These are phyloP conservation scores for Massariosphaeria phaeospora DNA, from an alignment of 495 filamentous ascomycete species.

Conservation along the genomic window DNA sequence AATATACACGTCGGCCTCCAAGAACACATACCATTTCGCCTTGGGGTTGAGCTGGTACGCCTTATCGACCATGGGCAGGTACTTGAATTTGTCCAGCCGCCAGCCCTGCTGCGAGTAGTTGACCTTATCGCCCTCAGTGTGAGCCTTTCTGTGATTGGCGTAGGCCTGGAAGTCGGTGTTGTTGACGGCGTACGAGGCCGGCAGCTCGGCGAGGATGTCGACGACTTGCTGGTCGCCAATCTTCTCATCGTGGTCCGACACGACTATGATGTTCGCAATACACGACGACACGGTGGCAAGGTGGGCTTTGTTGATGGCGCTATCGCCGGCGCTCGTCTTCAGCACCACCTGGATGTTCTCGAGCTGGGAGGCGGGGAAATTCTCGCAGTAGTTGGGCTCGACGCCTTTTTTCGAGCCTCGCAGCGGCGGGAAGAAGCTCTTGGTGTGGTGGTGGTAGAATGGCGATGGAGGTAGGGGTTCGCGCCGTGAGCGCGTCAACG, in stretches of 20 bases:
- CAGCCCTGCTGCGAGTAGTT: slow-evolving; percentile 23
- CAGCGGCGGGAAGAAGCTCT: slow-evolving; percentile 26
- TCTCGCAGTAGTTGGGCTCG: slow-evolving; percentile 34
- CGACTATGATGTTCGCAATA: slow-evolving; percentile 44
- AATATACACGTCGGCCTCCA: slow-evolving; percentile 26
- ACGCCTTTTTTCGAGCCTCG: background rate
- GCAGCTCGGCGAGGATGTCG: slow-evolving; percentile 43
- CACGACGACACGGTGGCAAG: slow-evolving; percentile 41
- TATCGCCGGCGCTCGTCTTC: slow-evolving; percentile 43
- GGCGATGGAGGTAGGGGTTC: background rate
- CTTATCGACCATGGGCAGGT: slow-evolving; percentile 33
- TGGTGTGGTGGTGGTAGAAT: slow-evolving; percentile 6
- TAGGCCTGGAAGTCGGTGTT: slow-evolving; percentile 45
- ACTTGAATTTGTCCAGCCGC: slow-evolving; percentile 28
- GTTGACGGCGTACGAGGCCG: slow-evolving; percentile 34
- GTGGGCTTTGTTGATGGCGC: slow-evolving; percentile 35
- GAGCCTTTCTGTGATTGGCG: slow-evolving; percentile 33
- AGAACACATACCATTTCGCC: slow-evolving; percentile 31
- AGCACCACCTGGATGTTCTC: slow-evolving; percentile 42
- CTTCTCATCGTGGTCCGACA: slow-evolving; percentile 48
- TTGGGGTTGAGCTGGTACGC: slow-evolving; percentile 18
- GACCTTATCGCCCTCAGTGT: slow-evolving; percentile 19
- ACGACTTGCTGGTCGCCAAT: slow-evolving; percentile 40
- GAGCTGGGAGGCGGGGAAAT: slow-evolving; percentile 40
- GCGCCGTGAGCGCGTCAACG: slow-evolving; percentile 4